These are phyloP conservation scores for Metschnikowia drakensbergensis DNA, from an alignment of 805 yeast genomes.

Conservation along the genomic window DNA sequence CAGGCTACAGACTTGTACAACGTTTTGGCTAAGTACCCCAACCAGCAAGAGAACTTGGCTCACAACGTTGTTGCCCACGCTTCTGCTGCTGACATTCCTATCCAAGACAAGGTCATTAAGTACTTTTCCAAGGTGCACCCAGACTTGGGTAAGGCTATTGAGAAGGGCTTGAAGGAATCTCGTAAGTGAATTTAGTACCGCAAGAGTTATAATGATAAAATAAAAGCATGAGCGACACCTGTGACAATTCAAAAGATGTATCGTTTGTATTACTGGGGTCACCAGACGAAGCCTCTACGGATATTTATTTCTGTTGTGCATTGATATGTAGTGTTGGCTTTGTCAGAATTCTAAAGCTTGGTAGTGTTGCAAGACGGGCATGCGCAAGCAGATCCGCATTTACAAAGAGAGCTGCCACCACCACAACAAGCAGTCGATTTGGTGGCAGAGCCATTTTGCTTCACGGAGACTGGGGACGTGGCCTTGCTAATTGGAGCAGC, in stretches of 20 bases:
- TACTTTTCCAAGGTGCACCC: constrained; percentile 72
- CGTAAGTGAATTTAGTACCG: constrained; percentile 41
- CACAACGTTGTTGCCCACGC: constrained; percentile 81
- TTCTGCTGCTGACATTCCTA: constrained; percentile 60
- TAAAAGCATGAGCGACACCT: not conserved
- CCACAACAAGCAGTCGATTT: constrained; percentile 26
- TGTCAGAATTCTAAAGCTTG: constrained; percentile 23
- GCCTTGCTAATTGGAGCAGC: not conserved
- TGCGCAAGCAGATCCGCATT: constrained; percentile 39
- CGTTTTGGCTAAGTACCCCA: constrained; percentile 70
- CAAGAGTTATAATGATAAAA: not conserved
- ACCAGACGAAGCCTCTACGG: no score
- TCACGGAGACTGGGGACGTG: constrained; percentile 14
- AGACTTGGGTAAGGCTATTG: constrained; percentile 63
- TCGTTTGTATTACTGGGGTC: no score
- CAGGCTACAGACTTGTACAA: constrained; percentile 79
- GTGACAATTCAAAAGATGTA: no score
- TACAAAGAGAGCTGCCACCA: constrained; percentile 31
- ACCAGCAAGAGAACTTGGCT: constrained; percentile 80
- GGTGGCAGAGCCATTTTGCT: constrained; percentile 12
- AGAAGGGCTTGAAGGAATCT: constrained; percentile 54
- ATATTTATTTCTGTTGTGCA: no score
- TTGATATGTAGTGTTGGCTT: no score
- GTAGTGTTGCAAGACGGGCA: constrained; percentile 43
- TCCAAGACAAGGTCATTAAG: constrained; percentile 76